phyloP scores from a whole-genome alignment of 75 land plant species.

The Cunninghamia lanceolata region DNA sequence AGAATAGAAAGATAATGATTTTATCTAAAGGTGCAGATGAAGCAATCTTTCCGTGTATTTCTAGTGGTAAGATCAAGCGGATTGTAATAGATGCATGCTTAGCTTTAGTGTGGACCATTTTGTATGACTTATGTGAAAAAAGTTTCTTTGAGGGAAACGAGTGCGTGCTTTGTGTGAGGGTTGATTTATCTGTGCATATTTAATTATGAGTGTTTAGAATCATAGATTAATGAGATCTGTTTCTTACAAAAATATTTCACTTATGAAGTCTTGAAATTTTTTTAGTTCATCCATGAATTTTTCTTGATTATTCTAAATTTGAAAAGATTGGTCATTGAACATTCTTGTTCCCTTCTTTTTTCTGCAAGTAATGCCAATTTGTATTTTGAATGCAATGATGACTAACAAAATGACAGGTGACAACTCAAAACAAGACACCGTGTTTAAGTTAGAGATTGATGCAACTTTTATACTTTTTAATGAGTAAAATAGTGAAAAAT shows the following conservation, averaged over 20 bases:
- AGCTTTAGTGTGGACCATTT: neutral
- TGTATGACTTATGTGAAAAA: neutral
- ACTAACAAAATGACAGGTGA: neutral
- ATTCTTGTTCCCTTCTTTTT: neutral
- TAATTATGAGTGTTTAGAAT: neutral
- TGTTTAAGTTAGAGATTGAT: neutral
- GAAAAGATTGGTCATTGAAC: neutral
- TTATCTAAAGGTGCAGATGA: conserved; percentile 98
- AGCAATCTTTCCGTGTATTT: conserved; percentile 68
- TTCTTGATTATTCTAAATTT: neutral
- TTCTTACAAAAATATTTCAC: neutral
- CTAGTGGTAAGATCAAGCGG: conserved; percentile 33
- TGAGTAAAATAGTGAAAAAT: neutral
- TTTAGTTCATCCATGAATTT: neutral
- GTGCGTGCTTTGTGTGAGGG: neutral
- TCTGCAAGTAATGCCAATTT: neutral
- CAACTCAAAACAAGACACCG: neutral
- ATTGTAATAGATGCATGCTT: neutral
- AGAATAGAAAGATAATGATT: conserved; percentile 66
- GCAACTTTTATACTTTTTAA: neutral
- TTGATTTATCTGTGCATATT: neutral
- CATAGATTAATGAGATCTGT: neutral
- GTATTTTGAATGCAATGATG: neutral
- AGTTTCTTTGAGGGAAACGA: neutral
- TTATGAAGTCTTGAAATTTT: neutral